Evolutionary conservation across 2,329 filamentous ascomycete species (phyloP), one percentile per base, ranked within the genome.

Genomic region (Paecilomyces dactylethromorphus): DNA sequence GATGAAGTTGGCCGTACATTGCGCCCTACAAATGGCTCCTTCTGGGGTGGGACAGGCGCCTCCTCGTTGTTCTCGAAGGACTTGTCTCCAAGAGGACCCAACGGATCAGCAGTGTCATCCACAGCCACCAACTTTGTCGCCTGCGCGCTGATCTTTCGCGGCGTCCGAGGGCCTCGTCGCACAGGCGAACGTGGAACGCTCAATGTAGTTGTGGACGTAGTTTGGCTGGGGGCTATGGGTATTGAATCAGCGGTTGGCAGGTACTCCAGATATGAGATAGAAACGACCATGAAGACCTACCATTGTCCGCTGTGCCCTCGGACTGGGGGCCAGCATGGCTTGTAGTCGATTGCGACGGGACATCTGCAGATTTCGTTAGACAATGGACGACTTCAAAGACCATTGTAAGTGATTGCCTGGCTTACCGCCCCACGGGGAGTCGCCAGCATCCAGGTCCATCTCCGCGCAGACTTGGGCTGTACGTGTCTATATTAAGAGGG

Each of bases 121-220:
- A 86, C 83, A 56, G 82, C 82, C 73, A 87, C 84, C 61, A 87
- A 76, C 58, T 82, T 82, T 51, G 84, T 87, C 32, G 84, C 80
- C 67, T 87, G 84, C 35, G 80, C 81, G 68, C 78, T 83, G 68
- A 86, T 79, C 69, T 84, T 83, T 61, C 83, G 80, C 57, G 79
- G 77, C n/a, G 76, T 76, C 63, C 83, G 77, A 15, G 81, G 79
- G 51, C 76, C 80, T 70, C 81, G 78, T 62, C 74, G 76, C 56
- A 74, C 76, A 53, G 80, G 76, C 32, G 80, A 78, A 63, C 78
- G 79, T 53, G 79, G 74, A 32, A 78, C 74, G 61, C 74, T 73
- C 49, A 77, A 65, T 63, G 74, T 66, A 66, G 72, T 55, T 63
- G 69, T 71, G 64, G 65, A 74, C 71, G 66, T 64, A 59, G 70